These are phyloP conservation scores for Globisporangium heterothallicum DNA, from an alignment of 352 stramenopile species.

Conservation along the genomic window DNA sequence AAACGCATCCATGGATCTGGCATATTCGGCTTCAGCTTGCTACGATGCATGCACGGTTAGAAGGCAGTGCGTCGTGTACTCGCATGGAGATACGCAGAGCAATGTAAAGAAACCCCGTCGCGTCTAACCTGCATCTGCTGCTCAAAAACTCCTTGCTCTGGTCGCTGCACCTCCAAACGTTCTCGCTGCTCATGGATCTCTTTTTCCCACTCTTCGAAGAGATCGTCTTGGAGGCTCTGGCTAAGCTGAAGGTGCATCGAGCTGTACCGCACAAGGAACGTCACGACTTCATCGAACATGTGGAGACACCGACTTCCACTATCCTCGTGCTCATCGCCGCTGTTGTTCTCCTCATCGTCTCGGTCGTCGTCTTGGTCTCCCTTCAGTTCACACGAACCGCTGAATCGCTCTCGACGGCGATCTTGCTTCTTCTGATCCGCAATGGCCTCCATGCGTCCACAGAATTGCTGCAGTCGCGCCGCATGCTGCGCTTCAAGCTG, in stretches of 20 bases:
- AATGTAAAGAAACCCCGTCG: not conserved
- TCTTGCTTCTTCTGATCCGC: not conserved
- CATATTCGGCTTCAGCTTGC: not conserved
- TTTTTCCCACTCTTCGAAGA: slow-evolving; percentile 22
- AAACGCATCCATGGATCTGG: not conserved
- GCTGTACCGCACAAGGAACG: slow-evolving; percentile 24
- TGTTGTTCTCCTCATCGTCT: not conserved
- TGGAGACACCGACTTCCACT: slow-evolving; percentile 14
- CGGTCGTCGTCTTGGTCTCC: not conserved
- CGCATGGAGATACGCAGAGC: not conserved
- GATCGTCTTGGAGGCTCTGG: slow-evolving; percentile 16
- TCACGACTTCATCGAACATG: slow-evolving; percentile 28
- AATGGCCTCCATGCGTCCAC: not conserved
- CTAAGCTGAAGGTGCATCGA: slow-evolving; percentile 24
- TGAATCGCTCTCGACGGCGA: not conserved
- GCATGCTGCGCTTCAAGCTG: slow-evolving; percentile 11
- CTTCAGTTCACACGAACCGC: too few relatives aligned
- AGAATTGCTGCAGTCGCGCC: not conserved
- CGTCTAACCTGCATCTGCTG: not conserved
- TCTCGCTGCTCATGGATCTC: not conserved
- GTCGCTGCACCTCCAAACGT: not conserved
- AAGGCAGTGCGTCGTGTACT: not conserved
- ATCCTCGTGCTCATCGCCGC: slow-evolving; percentile 6
- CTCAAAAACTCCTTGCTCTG: not conserved
- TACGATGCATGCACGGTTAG: not conserved